Base-by-base conservation (phyloP, 148 eudicot genomes). In the Camellia granthamiana region DNA sequence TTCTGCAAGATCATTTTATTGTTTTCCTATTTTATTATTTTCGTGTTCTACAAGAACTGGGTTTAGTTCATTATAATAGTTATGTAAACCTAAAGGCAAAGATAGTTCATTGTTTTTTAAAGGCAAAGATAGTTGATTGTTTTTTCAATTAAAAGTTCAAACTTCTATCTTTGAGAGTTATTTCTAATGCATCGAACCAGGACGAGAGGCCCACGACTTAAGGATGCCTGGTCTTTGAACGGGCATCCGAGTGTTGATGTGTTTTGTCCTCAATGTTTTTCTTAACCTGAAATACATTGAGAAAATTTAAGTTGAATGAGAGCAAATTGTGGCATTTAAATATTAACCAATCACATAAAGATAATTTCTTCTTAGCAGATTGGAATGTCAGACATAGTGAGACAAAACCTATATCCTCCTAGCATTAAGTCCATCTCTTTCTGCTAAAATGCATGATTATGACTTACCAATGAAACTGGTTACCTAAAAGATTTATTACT, bases 181-280 rank as follows among this genome's bases (percentile, higher is more conserved):
- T 30, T 30, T 30, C 38, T 30, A 30, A 30, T 30, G 38, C 38
- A 30, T 30, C 38, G 38, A 30, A 30, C 38, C 38, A 30, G 1
- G 38, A 30, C 38, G 38, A 30, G 38, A 30, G 38, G 38, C 38
- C 38, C 38, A 30, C 1, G 1, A 30, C 38, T n/a, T 69, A 4
- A 76, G 9, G 19, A 72, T 83, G 93, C 99, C 99, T 92, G 79
- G 95, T 84, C 84, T 93, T 96, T 61, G 99, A 88, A 55, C 99
- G 89, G 75, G 99, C 99, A 84, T 96, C 99, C 77, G 92, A 76
- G 47, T 85, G 95, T 78, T 91, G 95, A 87, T 89, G 84, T 38
- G 87, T 87, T 79, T 84, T 86, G 41, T 92, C 90, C 81, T 89
- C 92, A 21, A 91, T 81, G 71, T 96, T 96, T 79, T 88, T 88